phyloP scores from a whole-genome alignment of 1,284 basidiomycete genomes.

The Porogramme epimiltina region DNA sequence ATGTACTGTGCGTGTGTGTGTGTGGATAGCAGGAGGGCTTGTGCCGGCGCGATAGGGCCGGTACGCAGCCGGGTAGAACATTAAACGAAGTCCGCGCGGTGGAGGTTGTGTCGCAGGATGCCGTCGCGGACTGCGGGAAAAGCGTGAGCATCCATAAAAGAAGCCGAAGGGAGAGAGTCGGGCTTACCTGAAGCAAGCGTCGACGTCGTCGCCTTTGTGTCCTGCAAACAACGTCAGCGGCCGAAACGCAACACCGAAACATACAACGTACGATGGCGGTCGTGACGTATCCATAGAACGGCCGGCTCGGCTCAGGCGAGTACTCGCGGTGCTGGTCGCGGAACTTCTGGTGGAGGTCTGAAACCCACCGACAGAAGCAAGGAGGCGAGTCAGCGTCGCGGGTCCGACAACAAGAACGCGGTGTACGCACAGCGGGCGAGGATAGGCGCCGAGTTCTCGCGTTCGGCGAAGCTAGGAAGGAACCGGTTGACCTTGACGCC shows the following conservation, averaged over 20 bases:
- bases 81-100: conserved; percentile 33
- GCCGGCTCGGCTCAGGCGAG: conserved; percentile 44
- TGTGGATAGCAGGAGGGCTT: not conserved
- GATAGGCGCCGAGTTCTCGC: conserved; percentile 56
- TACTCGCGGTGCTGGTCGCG: conserved; percentile 52
- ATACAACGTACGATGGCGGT: conserved; percentile 54
- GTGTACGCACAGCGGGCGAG: conserved; percentile 58
- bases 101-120: conserved; percentile 53
- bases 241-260: not conserved
- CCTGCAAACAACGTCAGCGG: conserved; percentile 28
- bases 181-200: conserved; percentile 38
- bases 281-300: conserved; percentile 60
- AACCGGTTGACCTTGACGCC: conserved; percentile 36
- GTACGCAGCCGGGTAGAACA: too few relatives aligned
- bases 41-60: too few relatives aligned
- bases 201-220: conserved; percentile 44
- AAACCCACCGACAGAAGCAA: not conserved
- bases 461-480: conserved; percentile 58
- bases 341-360: conserved; percentile 69
- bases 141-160: not conserved
- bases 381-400: not conserved
- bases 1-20: not conserved
- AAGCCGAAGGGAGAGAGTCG: not conserved
- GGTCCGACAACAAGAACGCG: not conserved
- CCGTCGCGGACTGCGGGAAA: conserved; percentile 50